A percentile compares a stretch with the other conserved stretches of the same genome.
Conservation (phyloP, 805 yeast genomes). For the Saccharomyces cerevisiae region DNA sequence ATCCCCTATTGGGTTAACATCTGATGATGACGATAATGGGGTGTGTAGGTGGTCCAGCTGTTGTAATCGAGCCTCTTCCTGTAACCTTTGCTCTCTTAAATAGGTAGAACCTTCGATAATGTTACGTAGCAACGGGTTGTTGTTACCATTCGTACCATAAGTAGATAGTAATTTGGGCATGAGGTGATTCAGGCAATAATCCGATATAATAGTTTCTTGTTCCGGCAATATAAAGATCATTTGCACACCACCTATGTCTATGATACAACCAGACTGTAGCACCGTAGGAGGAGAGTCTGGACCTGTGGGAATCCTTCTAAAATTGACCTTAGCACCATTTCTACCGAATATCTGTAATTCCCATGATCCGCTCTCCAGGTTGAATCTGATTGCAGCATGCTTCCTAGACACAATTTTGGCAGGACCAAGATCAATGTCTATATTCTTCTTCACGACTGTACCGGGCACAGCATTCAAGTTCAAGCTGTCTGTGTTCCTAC, state of each 20-base stretch:
- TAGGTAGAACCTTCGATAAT: constrained; percentile 6
- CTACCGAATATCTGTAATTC: constrained; percentile 75
- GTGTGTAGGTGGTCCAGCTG: constrained; percentile 3
- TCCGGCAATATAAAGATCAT: constrained; percentile 98
- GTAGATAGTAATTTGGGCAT: constrained; percentile 26
- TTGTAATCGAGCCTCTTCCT: constrained; percentile 2
- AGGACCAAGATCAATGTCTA: constrained; percentile 84
- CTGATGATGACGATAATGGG: constrained; percentile 4
- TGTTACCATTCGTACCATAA: constrained; percentile 18
- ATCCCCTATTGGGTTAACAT: background rate
- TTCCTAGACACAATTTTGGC: constrained; percentile 90
- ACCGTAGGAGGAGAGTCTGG: constrained; percentile 40
- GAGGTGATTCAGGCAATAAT: constrained; percentile 27
- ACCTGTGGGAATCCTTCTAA: constrained; percentile 39
- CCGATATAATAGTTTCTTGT: constrained; percentile 58
- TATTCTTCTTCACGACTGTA: background rate
- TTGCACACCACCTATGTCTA: constrained; percentile 94
- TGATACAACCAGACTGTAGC: constrained; percentile 72
- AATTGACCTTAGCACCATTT: constrained; percentile 88
- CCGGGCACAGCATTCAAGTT: background rate
- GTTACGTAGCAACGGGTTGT: constrained; percentile 9
- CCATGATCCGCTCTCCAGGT: constrained; percentile 69
- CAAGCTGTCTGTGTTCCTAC: constrained; percentile 56
- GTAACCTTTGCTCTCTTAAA: constrained; percentile 3
- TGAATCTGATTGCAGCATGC: constrained; percentile 79